A percentile compares a stretch with the other conserved stretches of the same genome.
phyloP scores from a whole-genome alignment of 345 rosid genomes.

The Adansonia digitata region DNA sequence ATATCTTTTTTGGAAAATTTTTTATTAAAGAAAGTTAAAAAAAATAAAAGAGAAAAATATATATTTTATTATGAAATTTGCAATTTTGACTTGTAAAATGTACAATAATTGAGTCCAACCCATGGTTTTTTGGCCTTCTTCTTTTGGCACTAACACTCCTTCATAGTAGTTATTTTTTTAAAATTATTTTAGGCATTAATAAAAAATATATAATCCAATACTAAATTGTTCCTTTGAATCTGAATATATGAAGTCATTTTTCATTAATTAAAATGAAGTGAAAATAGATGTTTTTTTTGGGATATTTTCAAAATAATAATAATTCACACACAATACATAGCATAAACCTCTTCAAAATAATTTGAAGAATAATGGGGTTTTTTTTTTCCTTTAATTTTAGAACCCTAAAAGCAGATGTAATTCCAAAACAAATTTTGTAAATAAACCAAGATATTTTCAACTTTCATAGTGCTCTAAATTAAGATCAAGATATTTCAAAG shows the following conservation, averaged over 20 bases:
- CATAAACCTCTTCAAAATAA: not conserved
- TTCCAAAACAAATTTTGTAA: too few species aligned
- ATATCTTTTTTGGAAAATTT: too few species aligned
- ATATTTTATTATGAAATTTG: not conserved
- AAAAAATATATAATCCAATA: not conserved
- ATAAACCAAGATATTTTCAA: too few species aligned
- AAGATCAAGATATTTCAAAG: not conserved
- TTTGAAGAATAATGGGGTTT: not conserved
- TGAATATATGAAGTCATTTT: too few species aligned
- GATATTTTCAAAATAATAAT: too few species aligned
- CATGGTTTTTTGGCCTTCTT: not conserved
- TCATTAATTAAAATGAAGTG: not conserved
- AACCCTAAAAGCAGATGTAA: not conserved
- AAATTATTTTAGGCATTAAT: not conserved
- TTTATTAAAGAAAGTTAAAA: too few species aligned
- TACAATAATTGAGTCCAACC: slow-evolving; percentile 4
- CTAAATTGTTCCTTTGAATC: not conserved
- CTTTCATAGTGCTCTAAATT: too few species aligned
- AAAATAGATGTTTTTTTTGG: not conserved
- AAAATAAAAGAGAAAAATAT: too few species aligned
- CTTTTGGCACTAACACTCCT: not conserved
- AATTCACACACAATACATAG: not conserved
- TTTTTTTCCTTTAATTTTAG: not conserved
- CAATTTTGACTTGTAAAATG: not conserved
- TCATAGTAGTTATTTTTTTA: too few species aligned